Conservation (phyloP, 306 rosid genomes). For the Adenanthera pavonina region DNA sequence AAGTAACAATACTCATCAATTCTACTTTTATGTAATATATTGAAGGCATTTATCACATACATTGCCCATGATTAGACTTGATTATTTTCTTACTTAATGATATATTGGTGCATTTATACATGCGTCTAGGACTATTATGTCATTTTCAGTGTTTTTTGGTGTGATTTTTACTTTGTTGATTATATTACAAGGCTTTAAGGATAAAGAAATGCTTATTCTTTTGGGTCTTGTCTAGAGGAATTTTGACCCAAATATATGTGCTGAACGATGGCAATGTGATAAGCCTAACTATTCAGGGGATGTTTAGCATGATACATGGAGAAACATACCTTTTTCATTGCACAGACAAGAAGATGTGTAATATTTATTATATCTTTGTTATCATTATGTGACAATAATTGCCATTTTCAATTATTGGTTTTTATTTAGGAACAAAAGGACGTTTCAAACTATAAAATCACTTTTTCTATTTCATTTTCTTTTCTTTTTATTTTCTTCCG, state of each 20-base stretch:
- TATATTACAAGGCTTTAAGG: conserved; percentile 28
- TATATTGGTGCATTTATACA: conserved; percentile 3
- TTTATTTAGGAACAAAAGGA: too few species aligned
- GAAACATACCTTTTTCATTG: too few species aligned
- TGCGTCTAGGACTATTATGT: conserved; percentile 13
- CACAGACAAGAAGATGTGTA: too few species aligned
- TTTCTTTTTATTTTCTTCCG: too few species aligned
- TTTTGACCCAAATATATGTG: conserved; percentile 24
- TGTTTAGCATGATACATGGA: too few species aligned
- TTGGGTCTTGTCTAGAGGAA: conserved; percentile 29
- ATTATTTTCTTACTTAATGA: not conserved
- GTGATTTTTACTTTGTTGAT: not conserved
- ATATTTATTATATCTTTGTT: too few species aligned
- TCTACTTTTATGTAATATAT: not conserved
- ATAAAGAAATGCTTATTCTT: conserved; percentile 5
- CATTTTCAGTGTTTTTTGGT: conserved; percentile 7
- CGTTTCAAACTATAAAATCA: too few species aligned
- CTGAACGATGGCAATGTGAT: conserved; percentile 3
- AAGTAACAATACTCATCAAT: not conserved
- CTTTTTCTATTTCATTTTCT: too few species aligned
- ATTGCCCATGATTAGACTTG: not conserved
- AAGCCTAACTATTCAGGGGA: not conserved
- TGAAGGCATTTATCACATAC: not conserved
- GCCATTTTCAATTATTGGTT: too few species aligned
- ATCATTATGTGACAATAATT: too few species aligned